Evolutionary conservation across 768 basidiomycete species (phyloP).

Genomic region (Lactifluus piperatus): DNA sequence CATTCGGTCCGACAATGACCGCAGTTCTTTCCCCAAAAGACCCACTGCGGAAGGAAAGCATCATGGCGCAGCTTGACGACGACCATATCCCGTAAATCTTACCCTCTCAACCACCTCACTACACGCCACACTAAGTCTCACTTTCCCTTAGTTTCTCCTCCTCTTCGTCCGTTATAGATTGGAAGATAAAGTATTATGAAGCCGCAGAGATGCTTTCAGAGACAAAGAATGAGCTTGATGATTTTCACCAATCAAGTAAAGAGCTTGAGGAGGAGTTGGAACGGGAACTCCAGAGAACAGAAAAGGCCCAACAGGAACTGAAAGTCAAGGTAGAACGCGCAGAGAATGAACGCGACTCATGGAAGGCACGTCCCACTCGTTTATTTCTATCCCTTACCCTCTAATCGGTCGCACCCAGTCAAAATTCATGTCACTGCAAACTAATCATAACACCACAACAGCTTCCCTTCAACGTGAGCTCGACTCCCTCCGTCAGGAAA

Average conservation of each 20-base stretch:
- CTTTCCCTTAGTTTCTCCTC: slow-evolving; percentile 44
- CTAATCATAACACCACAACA: slow-evolving; percentile 82
- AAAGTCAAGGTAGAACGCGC: slow-evolving; percentile 61
- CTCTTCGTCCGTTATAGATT: slow-evolving; percentile 42
- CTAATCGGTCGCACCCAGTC: slow-evolving; percentile 34
- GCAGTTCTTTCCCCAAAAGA: slow-evolving; percentile 56
- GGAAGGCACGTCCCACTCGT: slow-evolving; percentile 61
- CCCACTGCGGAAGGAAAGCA: slow-evolving; percentile 47
- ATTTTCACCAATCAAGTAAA: slow-evolving; percentile 81
- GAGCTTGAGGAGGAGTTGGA: slow-evolving; percentile 92
- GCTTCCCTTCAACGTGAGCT: slow-evolving; percentile 88
- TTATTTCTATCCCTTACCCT: neutral
- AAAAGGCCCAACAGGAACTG: slow-evolving; percentile 76
- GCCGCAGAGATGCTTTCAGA: slow-evolving; percentile 78
- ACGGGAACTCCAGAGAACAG: slow-evolving; percentile 79
- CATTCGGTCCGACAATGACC: slow-evolving; percentile 37
- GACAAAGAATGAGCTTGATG: slow-evolving; percentile 77
- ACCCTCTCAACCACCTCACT: slow-evolving; percentile 11
- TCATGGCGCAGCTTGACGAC: slow-evolving; percentile 56
- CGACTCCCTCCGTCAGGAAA: slow-evolving; percentile 69
- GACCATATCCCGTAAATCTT: slow-evolving; percentile 45
- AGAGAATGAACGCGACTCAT: slow-evolving; percentile 76
- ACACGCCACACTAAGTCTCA: slow-evolving; percentile 5
- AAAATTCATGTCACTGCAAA: slow-evolving; percentile 85
- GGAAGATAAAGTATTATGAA: slow-evolving; percentile 75